A percentile compares a stretch with the other conserved stretches of the same genome.
phyloP scores from a whole-genome alignment of 106 monocot genomes.

The Ottelia alismoides region DNA sequence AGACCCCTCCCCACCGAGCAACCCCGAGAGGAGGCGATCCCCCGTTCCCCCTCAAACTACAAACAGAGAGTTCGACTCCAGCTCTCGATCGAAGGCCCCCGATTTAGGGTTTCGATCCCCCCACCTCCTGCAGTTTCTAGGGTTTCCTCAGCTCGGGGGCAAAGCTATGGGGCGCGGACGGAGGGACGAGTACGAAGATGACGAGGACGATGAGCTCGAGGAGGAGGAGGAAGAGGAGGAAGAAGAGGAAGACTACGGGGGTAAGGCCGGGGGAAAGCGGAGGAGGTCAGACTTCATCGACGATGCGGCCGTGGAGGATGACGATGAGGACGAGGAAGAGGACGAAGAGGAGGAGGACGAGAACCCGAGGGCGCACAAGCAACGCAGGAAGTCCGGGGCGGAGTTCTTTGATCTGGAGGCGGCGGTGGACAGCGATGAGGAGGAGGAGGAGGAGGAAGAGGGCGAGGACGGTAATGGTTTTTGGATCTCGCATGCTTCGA shows the following conservation, averaged over 20 bases:
- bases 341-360: conserved; percentile 70
- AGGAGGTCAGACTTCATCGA: conserved; percentile 55
- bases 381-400: conserved; percentile 33
- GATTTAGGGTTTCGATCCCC: too few species aligned
- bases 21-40: too few species aligned
- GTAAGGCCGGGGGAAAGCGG: conserved; percentile 31
- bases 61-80: too few species aligned
- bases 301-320: conserved; percentile 72
- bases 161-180: background rate
- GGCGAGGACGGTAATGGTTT: conserved; percentile 57
- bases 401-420: conserved; percentile 83
- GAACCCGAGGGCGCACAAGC: conserved; percentile 18
- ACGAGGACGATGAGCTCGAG: conserved; percentile 14
- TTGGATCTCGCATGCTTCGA: background rate
- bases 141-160: too few species aligned
- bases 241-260: conserved; percentile 6
- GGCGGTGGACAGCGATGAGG: conserved; percentile 50
- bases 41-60: too few species aligned
- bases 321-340: conserved; percentile 44
- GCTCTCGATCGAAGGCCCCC: too few species aligned
- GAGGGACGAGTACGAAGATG: conserved; percentile 9
- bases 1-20: too few species aligned
- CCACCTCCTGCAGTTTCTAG: too few species aligned
- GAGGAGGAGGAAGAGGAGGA: conserved; percentile 23
- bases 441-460: conserved; percentile 79